Evolutionary conservation across 495 filamentous ascomycete genomes (phyloP), one percentile per base, ranked within the genome.

Genomic region (Penicillium daleae): DNA sequence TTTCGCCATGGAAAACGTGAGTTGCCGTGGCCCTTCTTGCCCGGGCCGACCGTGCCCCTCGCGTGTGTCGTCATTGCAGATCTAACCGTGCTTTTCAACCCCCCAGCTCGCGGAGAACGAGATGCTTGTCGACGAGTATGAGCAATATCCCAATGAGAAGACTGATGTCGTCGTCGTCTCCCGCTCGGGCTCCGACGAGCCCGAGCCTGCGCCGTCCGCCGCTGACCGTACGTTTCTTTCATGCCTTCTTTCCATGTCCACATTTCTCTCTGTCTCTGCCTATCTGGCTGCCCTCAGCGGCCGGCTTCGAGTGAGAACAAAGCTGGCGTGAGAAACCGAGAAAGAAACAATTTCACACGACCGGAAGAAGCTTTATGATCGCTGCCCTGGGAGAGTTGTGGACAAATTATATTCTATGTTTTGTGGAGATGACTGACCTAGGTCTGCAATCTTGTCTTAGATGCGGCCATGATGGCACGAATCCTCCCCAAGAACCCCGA

Each of bases 161-260:
- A 88, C 91, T 58, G 88, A 93, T 74, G 88, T 93, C 67, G 89
- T 91, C 62, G 90, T 91, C 74, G 96, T 97, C 76, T 89, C 86
- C 65, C 88, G 90, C 55, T 89, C 85, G 29, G 86, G 82, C 57
- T 82, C 78, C 35, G 74, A 80, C 42, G 85, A 86, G 65, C 74
- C 81, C 66, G 79, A 82, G 54, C 72, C 81, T 27, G 77, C 81
- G 61, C 79, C 83, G 59, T 76, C 81, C 53, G 92, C 92, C 54
- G 86, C 86, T 78, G 91, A 96, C 76, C 87, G 89, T 92, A 83
- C 67, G 86, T 80, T 68, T 60, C 49, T 59, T 52, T 54, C 22
- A 56, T 52, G 29, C 8, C 6, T 52, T 7, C 49, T 31, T 52
- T 52, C 8, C 40, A 50, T 58, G 32, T 56, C 48, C 51, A 46